Evolutionary conservation across 257 asterid species (phyloP), one percentile per base, ranked within the genome.

Genomic region (Pogostemon cablin): DNA sequence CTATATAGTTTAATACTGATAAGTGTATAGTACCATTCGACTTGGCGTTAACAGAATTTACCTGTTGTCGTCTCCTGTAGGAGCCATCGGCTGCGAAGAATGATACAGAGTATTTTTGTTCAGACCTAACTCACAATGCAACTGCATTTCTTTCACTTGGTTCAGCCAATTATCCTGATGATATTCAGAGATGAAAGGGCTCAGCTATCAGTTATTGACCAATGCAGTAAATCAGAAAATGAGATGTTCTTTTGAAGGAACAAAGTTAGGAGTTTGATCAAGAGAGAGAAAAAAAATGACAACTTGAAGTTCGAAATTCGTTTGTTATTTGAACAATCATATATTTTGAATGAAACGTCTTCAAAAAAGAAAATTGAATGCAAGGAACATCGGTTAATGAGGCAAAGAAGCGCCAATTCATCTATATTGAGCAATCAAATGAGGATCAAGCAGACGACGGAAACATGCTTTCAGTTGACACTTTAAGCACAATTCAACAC

Each of bases 71-170:
- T 77, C 72, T 75, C 77, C 87, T 63, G 65, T 39, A 32, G 75
- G 52, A 54, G 64, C 76, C 4, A 48, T 44, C 69, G 73, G 81
- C 38, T 73, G 86, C 50, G 81, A 46, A 49, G 65, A 73, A 71
- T 76, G 79, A 7, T 56, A 41, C 74, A 75, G 42, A 57, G 56
- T 73, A 20, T 57, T 79, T 60, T 73, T 77, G 50, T 58, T 44
- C 62, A 95, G 88, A 49, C 99, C 97, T 47, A 74, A 72, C 42
- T 89, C 97, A 37, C 98, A 95, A 61, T 86, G 90, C 81, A 80
- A 61, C 85, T 83, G 93, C 98, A 95, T 88, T 82, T 89, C 93
- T 77, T 77, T 86, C 69, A 95, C 93, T 86, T 95, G 90, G 67
- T 87, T 86, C 82, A 87, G 72, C 99, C 97, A 95, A 35, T 65